These are phyloP conservation scores for Hibiscus mutabilis DNA, from an alignment of 345 rosid species.

Conservation along the genomic window DNA sequence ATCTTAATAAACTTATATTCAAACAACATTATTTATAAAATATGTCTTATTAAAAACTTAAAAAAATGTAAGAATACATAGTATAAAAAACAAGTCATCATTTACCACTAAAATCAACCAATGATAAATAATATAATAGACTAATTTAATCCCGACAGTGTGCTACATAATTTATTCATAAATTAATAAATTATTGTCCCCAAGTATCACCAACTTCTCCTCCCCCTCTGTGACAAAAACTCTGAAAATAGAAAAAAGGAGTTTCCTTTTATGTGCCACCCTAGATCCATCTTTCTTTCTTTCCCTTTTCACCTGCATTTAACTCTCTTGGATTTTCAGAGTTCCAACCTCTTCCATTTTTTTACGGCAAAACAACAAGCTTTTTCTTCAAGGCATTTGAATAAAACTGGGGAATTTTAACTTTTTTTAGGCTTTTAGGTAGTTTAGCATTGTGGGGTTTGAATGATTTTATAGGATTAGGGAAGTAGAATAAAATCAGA, in stretches of 20 bases:
- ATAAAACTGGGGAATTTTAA: not conserved
- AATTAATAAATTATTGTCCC: not conserved
- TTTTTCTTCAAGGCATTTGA: not conserved
- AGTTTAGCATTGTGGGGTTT: not conserved
- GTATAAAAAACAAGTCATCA: too few species aligned
- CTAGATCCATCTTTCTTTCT: conserved; percentile 35
- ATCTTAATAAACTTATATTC: too few species aligned
- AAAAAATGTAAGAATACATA: too few species aligned
- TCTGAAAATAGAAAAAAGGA: not conserved
- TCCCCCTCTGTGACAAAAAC: not conserved
- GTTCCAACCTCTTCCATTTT: conserved; percentile 1
- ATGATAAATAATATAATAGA: too few species aligned
- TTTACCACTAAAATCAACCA: too few species aligned
- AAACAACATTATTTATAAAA: too few species aligned
- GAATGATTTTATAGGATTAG: conserved; percentile 6
- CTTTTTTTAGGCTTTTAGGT: conserved; percentile 3
- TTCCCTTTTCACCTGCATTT: conserved; percentile 8
- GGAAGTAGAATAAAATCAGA: conserved; percentile 3
- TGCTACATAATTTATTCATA: too few species aligned
- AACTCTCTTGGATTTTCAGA: not conserved
- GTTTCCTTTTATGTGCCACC: not conserved
- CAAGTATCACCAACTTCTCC: not conserved
- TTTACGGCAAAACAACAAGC: not conserved
- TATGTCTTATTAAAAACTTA: too few species aligned
- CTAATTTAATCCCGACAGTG: too few species aligned